phyloP scores from a whole-genome alignment of 495 filamentous ascomycete species.

The Penicillium canescens region DNA sequence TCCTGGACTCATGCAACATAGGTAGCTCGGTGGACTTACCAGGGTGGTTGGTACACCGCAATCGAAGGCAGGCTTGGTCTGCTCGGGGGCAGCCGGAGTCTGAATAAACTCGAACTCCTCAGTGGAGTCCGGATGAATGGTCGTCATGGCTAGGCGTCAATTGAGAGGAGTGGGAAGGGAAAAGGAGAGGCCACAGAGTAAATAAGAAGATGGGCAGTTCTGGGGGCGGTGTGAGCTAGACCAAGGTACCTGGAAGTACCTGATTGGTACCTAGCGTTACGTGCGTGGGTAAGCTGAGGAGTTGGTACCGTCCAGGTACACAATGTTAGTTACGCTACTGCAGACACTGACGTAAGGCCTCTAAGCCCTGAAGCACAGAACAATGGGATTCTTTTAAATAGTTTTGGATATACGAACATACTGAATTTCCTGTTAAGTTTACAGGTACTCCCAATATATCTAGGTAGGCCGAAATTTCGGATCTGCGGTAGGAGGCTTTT shows the following conservation, averaged over 20 bases:
- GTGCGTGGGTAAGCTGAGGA: constrained; percentile 4
- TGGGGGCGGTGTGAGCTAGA: constrained; percentile 23
- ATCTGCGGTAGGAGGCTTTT: background rate
- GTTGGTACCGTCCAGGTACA: constrained; percentile 1
- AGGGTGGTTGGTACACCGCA: constrained; percentile 31
- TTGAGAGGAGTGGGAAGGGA: constrained; percentile 24
- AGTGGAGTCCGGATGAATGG: constrained; percentile 50
- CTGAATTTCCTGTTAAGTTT: background rate
- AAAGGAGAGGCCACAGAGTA: constrained; percentile 24
- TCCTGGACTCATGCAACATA: background rate
- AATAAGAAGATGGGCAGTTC: constrained; percentile 30
- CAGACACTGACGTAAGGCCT: constrained; percentile 1
- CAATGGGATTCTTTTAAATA: background rate
- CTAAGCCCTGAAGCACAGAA: background rate
- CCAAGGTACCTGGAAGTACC: constrained; percentile 7
- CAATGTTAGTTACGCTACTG: background rate
- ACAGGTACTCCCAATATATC: too few species aligned
- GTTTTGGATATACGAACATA: background rate
- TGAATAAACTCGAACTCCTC: constrained; percentile 70
- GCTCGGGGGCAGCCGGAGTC: constrained; percentile 56
- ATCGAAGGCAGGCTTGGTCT: constrained; percentile 36
- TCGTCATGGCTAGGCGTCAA: constrained; percentile 41
- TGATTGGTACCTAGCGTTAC: constrained; percentile 9
- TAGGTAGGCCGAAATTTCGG: too few species aligned
- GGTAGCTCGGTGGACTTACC: constrained; percentile 18